Evolutionary conservation across 2,329 filamentous ascomycete genomes (phyloP).

Genomic region (Fusarium continuum): DNA sequence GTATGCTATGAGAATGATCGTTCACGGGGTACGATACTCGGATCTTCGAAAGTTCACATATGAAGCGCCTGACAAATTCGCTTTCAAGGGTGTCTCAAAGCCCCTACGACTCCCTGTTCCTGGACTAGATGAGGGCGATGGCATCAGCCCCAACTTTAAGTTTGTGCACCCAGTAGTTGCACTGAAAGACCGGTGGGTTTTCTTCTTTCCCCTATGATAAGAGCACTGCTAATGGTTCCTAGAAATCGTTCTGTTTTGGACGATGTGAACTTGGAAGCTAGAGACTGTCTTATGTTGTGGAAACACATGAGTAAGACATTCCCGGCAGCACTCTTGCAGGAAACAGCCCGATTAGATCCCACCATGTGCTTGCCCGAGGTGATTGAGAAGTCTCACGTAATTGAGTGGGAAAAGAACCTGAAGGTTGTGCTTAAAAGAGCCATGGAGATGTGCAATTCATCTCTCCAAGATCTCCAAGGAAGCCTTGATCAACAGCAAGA

Average conservation of each 20-base stretch:
- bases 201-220: neutral
- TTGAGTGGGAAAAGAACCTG: constrained; percentile 69
- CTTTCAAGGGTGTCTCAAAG: constrained; percentile 62
- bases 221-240: constrained; percentile 1
- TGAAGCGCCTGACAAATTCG: constrained; percentile 56
- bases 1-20: constrained; percentile 71
- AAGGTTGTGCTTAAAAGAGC: constrained; percentile 68
- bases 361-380: constrained; percentile 58
- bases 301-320: constrained; percentile 63
- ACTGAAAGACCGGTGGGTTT: constrained; percentile 62
- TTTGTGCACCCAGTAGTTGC: constrained; percentile 74
- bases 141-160: constrained; percentile 58
- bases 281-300: constrained; percentile 75
- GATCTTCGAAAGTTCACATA: constrained; percentile 82
- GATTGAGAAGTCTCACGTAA: constrained; percentile 71
- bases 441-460: constrained; percentile 62
- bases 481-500: constrained; percentile 1
- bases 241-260: constrained; percentile 69
- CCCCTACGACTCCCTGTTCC: constrained; percentile 54
- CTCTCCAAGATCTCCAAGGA: constrained; percentile 46
- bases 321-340: neutral
- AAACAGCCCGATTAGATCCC: constrained; percentile 57
- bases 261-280: constrained; percentile 74
- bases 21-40: constrained; percentile 75
- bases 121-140: constrained; percentile 56